Percentiles rank a stretch among this genome's conserved stretches.
phyloP scores from a whole-genome alignment of 2,329 filamentous ascomycete genomes.

The Chrysoporthe deuterocubensis region DNA sequence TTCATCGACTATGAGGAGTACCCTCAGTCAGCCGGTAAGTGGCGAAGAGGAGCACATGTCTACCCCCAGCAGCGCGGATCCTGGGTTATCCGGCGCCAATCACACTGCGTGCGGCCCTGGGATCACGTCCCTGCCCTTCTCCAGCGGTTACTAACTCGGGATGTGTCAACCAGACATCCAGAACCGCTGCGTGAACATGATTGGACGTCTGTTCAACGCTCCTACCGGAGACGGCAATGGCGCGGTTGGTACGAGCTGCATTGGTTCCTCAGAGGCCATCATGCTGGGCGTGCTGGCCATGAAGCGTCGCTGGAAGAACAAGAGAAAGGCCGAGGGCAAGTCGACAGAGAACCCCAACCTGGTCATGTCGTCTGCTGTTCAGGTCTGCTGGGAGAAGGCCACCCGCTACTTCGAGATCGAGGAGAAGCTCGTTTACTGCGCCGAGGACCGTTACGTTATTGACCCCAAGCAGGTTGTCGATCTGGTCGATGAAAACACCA shows the following conservation, averaged over 20 bases:
- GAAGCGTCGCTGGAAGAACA: slow-evolving; percentile 94
- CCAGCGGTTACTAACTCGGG: neutral
- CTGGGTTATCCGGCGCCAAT: neutral
- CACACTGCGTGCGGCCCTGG: too few species aligned
- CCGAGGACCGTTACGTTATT: slow-evolving; percentile 63
- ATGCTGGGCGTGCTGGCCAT: slow-evolving; percentile 85
- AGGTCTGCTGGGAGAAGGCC: slow-evolving; percentile 97
- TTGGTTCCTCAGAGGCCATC: slow-evolving; percentile 89
- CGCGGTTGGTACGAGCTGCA: slow-evolving; percentile 80
- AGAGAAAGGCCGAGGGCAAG: slow-evolving; percentile 81
- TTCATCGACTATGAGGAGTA: slow-evolving; percentile 92
- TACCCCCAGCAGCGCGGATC: slow-evolving; percentile 1
- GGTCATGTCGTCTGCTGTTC: slow-evolving; percentile 93
- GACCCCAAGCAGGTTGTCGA: slow-evolving; percentile 65
- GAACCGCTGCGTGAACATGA: slow-evolving; percentile 91
- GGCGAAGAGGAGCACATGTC: neutral
- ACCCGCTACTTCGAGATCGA: slow-evolving; percentile 91
- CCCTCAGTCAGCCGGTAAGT: slow-evolving; percentile 70
- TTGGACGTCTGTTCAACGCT: slow-evolving; percentile 85
- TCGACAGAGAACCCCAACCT: slow-evolving; percentile 82
- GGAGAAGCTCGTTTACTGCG: slow-evolving; percentile 77
- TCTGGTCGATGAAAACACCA: slow-evolving; percentile 71
- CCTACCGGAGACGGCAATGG: slow-evolving; percentile 60
- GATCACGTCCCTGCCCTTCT: neutral
- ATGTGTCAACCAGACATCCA: slow-evolving; percentile 58